phyloP scores from a whole-genome alignment of 805 yeast genomes.

The Ogataea siamensis region DNA sequence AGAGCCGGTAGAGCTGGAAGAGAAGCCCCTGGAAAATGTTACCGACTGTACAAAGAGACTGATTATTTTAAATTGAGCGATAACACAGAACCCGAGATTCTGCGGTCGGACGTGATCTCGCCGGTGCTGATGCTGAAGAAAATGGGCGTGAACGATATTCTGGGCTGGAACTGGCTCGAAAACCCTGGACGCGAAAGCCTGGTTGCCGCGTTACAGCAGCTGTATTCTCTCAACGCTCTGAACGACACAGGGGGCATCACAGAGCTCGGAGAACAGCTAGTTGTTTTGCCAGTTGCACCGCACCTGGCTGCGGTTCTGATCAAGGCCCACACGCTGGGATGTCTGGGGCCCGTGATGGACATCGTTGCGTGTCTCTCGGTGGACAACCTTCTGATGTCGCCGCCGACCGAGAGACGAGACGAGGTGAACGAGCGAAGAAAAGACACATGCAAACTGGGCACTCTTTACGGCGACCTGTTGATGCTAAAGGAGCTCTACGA shows the following conservation, averaged over 20 bases:
- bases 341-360: slow-evolving; percentile 69
- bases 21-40: slow-evolving; percentile 89
- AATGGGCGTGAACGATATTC: slow-evolving; percentile 77
- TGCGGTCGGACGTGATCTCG: slow-evolving; percentile 78
- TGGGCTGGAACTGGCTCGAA: slow-evolving; percentile 91
- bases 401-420: slow-evolving; percentile 77
- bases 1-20: slow-evolving; percentile 99
- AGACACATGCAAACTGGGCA: slow-evolving; percentile 68
- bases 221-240: slow-evolving; percentile 77
- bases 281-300: slow-evolving; percentile 88
- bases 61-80: slow-evolving; percentile 61
- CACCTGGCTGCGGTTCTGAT: slow-evolving; percentile 83
- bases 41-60: slow-evolving; percentile 73
- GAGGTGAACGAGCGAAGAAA: slow-evolving; percentile 76
- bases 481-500: slow-evolving; percentile 77
- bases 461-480: slow-evolving; percentile 75
- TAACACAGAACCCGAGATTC: slow-evolving; percentile 92
- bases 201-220: slow-evolving; percentile 70
- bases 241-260: slow-evolving; percentile 77
- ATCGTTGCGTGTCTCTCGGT: slow-evolving; percentile 92
- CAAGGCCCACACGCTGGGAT: slow-evolving; percentile 54
- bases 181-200: slow-evolving; percentile 81
- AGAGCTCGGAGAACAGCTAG: slow-evolving; percentile 77
- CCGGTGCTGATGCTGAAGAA: slow-evolving; percentile 83
- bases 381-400: slow-evolving; percentile 80